These are phyloP conservation scores for Periconia digitata DNA, from an alignment of 2,329 filamentous ascomycete genomes.

Conservation along the genomic window DNA sequence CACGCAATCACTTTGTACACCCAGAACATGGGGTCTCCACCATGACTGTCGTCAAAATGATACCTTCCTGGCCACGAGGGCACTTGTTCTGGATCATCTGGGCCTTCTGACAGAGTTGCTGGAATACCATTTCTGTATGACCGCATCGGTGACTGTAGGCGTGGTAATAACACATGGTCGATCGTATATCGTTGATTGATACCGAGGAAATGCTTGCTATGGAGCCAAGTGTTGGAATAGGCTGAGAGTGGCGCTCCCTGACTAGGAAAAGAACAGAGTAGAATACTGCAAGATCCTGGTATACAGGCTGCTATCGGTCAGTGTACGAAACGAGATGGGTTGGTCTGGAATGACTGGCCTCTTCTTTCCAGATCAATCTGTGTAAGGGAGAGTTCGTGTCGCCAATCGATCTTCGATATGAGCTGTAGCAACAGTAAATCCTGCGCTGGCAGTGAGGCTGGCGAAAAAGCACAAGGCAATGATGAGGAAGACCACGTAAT, in stretches of 20 bases:
- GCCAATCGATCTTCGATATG: background rate
- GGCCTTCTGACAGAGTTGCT: constrained; percentile 29
- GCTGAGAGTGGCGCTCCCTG: background rate
- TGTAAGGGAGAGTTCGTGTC: background rate
- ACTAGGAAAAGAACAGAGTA: background rate
- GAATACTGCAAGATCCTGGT: no score
- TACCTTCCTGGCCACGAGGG: constrained; percentile 30
- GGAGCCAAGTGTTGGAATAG: background rate
- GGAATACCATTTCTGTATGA: constrained; percentile 45
- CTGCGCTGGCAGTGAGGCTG: background rate
- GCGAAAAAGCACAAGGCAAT: background rate
- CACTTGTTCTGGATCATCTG: constrained; percentile 38
- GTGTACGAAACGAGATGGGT: no score
- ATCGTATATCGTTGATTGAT: no score
- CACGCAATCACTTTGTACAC: constrained; percentile 17
- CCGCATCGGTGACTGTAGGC: constrained; percentile 50
- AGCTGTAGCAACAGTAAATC: background rate
- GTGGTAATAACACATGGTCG: constrained; percentile 53
- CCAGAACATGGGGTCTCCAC: constrained; percentile 28
- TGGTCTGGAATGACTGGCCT: no score
- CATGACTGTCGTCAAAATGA: constrained; percentile 33
- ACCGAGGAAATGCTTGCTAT: no score
- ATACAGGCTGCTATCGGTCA: no score
- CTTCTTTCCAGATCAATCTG: constrained; percentile 9
- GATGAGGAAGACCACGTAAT: no score